Percentiles rank a stretch among this genome's conserved stretches.
Evolutionary conservation across 495 filamentous ascomycete species (phyloP).

Genomic region (Rostrohypoxylon terebratum): DNA sequence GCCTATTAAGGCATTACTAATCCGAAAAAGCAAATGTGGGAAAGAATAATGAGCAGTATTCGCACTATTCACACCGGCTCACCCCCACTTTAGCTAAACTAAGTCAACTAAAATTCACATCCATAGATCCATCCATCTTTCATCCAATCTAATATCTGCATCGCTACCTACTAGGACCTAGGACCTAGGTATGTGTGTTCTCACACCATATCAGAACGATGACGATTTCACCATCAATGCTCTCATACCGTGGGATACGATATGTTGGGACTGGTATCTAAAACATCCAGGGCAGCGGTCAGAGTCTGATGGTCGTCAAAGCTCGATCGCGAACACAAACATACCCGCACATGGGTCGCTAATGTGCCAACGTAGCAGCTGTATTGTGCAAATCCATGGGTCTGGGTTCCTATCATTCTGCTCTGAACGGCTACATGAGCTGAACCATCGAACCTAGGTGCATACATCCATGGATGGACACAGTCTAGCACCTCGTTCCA

Average conservation of each 20-base stretch:
- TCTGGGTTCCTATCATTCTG: constrained; percentile 19
- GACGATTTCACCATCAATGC: neutral
- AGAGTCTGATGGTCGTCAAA: constrained; percentile 1
- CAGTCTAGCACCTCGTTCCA: too few species aligned
- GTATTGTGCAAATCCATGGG: constrained; percentile 26
- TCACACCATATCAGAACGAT: neutral
- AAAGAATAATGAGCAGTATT: neutral
- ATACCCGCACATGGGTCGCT: constrained; percentile 5
- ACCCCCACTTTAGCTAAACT: neutral
- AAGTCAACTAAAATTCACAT: neutral
- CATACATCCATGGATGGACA: neutral
- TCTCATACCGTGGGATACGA: neutral
- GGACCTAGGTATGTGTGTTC: too few species aligned
- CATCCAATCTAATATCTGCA: neutral
- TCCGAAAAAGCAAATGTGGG: neutral
- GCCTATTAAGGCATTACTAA: neutral
- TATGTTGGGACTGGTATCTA: neutral
- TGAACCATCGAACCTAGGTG: constrained; percentile 18
- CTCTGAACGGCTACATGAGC: constrained; percentile 21
- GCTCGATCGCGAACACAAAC: constrained; percentile 13
- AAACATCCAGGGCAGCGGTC: neutral
- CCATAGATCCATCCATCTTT: too few species aligned
- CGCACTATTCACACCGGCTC: neutral
- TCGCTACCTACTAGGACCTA: too few species aligned
- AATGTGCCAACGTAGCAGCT: constrained; percentile 29